phyloP scores from a whole-genome alignment of 495 filamentous ascomycete species.

The Penicillium silybi region DNA sequence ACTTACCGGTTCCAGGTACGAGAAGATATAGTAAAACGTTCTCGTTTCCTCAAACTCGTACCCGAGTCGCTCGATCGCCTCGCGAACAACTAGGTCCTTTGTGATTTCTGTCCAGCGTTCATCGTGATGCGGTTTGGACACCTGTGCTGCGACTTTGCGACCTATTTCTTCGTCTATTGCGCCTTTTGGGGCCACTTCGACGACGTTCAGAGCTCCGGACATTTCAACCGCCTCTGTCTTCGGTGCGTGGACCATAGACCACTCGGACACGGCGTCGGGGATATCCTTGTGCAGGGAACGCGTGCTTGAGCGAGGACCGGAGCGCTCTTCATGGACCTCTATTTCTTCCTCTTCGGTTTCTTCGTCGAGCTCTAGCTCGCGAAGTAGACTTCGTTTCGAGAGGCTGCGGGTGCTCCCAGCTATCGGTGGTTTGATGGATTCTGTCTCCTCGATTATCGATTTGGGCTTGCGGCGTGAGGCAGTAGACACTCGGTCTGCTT shows the following conservation, averaged over 20 bases:
- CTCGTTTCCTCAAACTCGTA: constrained; percentile 93
- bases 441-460: constrained; percentile 1
- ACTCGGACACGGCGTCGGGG: constrained; percentile 9
- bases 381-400: neutral
- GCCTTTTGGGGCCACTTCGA: constrained; percentile 21
- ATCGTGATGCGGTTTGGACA: constrained; percentile 44
- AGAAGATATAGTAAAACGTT: constrained; percentile 86
- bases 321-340: constrained; percentile 27
- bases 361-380: neutral
- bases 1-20: constrained; percentile 84
- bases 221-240: constrained; percentile 18
- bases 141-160: constrained; percentile 37
- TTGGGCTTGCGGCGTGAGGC: neutral
- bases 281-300: neutral
- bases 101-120: constrained; percentile 97
- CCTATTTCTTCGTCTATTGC: constrained; percentile 20
- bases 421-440: neutral
- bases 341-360: constrained; percentile 12
- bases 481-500: neutral
- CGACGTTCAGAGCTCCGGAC: constrained; percentile 17
- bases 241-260: constrained; percentile 21
- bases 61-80: constrained; percentile 79
- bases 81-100: constrained; percentile 82
- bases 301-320: neutral
- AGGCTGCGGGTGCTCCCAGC: neutral